Evolutionary conservation across 257 asterid genomes (phyloP), one percentile per base, ranked within the genome.

Genomic region (Solanum etuberosum): DNA sequence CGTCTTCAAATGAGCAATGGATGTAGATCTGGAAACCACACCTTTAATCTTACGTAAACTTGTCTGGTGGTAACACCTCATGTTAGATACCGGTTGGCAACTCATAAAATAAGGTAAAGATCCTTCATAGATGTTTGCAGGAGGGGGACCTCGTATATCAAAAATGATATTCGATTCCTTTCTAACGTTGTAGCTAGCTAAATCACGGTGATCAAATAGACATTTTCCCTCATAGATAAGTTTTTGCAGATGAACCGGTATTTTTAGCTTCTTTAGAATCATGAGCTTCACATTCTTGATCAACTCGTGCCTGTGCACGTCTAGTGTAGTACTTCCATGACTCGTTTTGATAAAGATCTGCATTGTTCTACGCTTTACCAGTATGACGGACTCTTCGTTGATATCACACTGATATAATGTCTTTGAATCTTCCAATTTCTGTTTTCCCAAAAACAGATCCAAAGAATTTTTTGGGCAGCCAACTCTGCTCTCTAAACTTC

Each of bases 401-500:
- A 74, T 37, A 74, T 67, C 51, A 43, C 74, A 90, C 38, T 15
- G 78, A 72, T 43, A 54, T 5, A 90, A 35, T 31, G 29, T 37
- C 88, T 77, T 43, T 15, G 67, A 74, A 73, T 83, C 71, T 74
- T 72, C 65, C 9, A 90, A 86, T 65, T 74, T 51, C 43, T 21
- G 46, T 35, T 43, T 86, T 20, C 86, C 83, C 32, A n/a, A 65
- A 68, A 48, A 78, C 40, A 90, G 51, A 37, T 12, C 3, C 32
- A 78, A 35, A 81, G 77, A 87, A 65, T 40, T 48, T 1, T 81
- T 38, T 15, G 89, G 21, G 59, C 1, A 78, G 31, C 89, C 82
- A 61, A 29, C 81, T 37, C 40, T 82, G 54, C 92, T 90, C 85
- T 88, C 92, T 35, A 87, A 76, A 51, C 88, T n/a, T 25, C 74